Percentiles rank a stretch among this genome's conserved stretches.
These are phyloP conservation scores for Aspergillus taichungensis DNA, from an alignment of 495 filamentous ascomycete species.

Conservation along the genomic window DNA sequence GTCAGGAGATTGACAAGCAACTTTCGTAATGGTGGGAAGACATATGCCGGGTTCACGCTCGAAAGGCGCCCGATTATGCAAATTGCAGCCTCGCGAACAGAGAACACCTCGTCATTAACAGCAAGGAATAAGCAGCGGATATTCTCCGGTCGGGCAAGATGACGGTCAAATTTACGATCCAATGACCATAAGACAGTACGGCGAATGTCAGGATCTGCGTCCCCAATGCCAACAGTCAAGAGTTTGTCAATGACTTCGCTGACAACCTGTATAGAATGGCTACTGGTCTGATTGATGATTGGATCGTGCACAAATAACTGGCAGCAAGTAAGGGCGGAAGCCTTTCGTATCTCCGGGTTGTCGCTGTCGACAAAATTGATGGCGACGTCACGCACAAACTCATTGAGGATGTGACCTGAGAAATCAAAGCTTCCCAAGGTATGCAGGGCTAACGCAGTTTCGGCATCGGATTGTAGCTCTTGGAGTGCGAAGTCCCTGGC, in stretches of 20 bases:
- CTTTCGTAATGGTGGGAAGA: conserved; percentile 90
- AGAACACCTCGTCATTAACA: conserved; percentile 89
- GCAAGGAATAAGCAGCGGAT: conserved; percentile 91
- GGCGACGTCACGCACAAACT: conserved; percentile 96
- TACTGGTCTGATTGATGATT: conserved; percentile 94
- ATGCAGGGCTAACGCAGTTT: conserved; percentile 85
- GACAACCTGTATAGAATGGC: conserved; percentile 92
- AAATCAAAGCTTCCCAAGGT: conserved; percentile 97
- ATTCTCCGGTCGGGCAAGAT: conserved; percentile 91
- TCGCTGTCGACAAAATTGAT: conserved; percentile 97
- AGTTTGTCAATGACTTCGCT: conserved; percentile 96
- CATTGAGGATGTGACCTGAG: conserved; percentile 85
- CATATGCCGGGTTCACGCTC: conserved; percentile 87
- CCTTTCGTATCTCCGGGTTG: conserved; percentile 86
- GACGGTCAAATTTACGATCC: conserved; percentile 88
- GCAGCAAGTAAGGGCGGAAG: conserved; percentile 92
- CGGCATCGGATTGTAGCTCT: conserved; percentile 61
- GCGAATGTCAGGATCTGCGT: conserved; percentile 81
- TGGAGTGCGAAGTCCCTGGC: conserved; percentile 74
- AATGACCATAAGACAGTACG: conserved; percentile 79
- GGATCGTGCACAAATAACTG: conserved; percentile 94
- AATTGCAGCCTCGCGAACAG: conserved; percentile 88
- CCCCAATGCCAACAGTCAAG: conserved; percentile 86
- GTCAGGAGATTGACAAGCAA: conserved; percentile 91
- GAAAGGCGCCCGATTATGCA: conserved; percentile 92